Evolutionary conservation across 164 flowering plant species (phyloP).

Genomic region (Annona squamosa): DNA sequence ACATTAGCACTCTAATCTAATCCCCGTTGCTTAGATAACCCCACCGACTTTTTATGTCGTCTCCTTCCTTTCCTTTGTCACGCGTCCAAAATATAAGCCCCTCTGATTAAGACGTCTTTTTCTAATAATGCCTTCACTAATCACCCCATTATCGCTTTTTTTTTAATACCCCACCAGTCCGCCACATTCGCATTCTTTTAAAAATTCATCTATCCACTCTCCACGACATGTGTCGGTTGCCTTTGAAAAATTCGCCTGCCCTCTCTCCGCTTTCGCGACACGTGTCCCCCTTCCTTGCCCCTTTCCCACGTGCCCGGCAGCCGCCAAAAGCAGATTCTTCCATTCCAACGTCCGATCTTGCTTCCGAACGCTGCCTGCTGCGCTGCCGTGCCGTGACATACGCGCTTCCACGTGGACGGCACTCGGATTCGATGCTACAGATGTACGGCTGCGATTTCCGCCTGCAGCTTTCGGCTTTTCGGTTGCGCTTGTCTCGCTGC

Average conservation of each 20-base stretch:
- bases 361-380: background rate
- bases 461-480: background rate
- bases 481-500: background rate
- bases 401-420: background rate
- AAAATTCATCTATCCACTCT: background rate
- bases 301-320: background rate
- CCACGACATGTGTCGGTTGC: background rate
- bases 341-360: background rate
- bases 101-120: background rate
- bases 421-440: background rate
- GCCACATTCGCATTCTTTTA: background rate
- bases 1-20: background rate
- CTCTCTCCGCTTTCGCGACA: background rate
- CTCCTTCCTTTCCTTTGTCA: background rate
- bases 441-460: background rate
- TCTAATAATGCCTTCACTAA: background rate
- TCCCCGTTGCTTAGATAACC: background rate
- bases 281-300: background rate
- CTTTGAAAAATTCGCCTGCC: background rate
- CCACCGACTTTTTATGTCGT: background rate
- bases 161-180: background rate
- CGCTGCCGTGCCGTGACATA: background rate
- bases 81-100: background rate
- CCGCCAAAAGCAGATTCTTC: background rate
- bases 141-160: background rate